Base-by-base conservation (phyloP, 345 rosid species). In the Erysimum cheiranthoides region DNA sequence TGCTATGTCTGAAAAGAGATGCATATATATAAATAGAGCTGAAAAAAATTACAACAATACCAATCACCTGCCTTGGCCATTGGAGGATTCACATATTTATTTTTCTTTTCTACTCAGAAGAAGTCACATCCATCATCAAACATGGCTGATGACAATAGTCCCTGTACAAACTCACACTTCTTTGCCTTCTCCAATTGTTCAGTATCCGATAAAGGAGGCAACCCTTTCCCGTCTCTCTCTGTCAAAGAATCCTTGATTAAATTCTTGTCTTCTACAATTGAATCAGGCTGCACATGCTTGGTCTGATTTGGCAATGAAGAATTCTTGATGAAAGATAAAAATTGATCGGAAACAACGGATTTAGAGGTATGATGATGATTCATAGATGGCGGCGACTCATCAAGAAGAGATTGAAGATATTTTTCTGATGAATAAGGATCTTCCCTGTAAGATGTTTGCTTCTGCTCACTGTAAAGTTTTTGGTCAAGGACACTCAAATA, bases 111-210 rank as follows among this genome's bases (percentile, higher is more conserved):
- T 27, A 28, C 61, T 77, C 76, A 77, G 52, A 77, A 75, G 61
- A 57, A 63, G 52, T 64, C 80, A 13, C 36, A 16, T 47, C 43
- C 71, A 32, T 84, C 84, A 52, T 73, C 82, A 17, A 88, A 69
- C 75, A 92, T 80, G 67, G 90, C 84, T 58, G 97, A 89, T 47
- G 83, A 73, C 56, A 88, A 64, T 21, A 92, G 68, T 70, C 84
- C 89, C 84, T 84, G 93, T 78, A 88, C 88, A 84, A 84, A 92
- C 66, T 82, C 80, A 56, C 92, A 78, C 78, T 84, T 88, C 40
- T 79, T 84, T 35, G 85, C 83, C 84, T 85, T 88, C 87, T 88
- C 97, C 69, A 68, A 52, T 18, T 80, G 83, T 56, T 85, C 88
- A 78, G 82, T 74, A 69, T 86, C 87, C 9, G 86, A 82, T 53